phyloP scores from a whole-genome alignment of 225 moss, liverwort and hornwort species.

The Neckera pumila region DNA sequence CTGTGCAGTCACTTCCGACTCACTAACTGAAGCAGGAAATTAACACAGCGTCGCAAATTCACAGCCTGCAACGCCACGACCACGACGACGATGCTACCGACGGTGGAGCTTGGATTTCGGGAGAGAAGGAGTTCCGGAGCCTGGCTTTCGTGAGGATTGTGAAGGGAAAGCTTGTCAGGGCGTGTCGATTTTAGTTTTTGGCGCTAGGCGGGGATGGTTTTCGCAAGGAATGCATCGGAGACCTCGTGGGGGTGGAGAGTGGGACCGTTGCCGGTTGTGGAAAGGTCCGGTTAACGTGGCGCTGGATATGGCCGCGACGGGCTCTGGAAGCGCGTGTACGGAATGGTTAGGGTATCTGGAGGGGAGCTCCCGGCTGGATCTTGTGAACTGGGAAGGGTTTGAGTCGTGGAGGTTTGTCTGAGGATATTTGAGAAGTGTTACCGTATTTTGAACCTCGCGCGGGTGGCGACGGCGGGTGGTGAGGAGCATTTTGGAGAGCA shows the following conservation, averaged over 20 bases:
- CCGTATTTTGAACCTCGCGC: not conserved
- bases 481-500: not conserved
- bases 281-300: not conserved
- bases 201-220: not conserved
- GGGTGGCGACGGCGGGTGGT: not conserved
- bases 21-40: not conserved
- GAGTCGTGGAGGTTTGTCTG: not conserved
- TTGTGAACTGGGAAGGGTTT: not conserved
- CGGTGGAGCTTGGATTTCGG: not conserved
- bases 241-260: not conserved
- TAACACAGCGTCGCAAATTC: not conserved
- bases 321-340: not conserved
- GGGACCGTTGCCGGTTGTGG: not conserved
- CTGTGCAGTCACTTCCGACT: not conserved
- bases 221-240: not conserved
- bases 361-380: not conserved
- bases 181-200: not conserved
- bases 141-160: not conserved
- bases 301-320: not conserved
- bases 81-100: not conserved
- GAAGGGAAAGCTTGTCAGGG: not conserved
- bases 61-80: not conserved
- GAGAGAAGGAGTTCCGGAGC: not conserved
- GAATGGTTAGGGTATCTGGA: not conserved
- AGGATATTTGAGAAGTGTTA: not conserved